phyloP scores from a whole-genome alignment of 331 rosid species.

The Malus hybrid region DNA sequence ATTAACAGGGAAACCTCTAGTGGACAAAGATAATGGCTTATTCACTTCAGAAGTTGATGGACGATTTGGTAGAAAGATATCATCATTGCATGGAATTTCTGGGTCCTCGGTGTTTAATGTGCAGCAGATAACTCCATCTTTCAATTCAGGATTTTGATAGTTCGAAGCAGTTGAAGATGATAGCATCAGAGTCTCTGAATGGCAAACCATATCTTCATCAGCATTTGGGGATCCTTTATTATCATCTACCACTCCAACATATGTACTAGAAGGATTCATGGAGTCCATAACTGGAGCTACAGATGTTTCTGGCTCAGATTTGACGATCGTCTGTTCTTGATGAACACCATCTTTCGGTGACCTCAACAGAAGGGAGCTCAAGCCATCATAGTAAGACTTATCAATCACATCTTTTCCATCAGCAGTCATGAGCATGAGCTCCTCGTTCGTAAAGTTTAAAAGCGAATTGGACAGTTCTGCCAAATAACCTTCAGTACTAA shows the following conservation, averaged over 20 bases:
- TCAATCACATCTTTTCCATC: slow-evolving; percentile 65
- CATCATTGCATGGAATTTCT: slow-evolving; percentile 80
- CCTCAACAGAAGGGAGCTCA: slow-evolving; percentile 68
- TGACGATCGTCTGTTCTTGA: slow-evolving; percentile 32
- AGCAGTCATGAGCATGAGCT: slow-evolving; percentile 49
- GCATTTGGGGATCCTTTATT: slow-evolving; percentile 23
- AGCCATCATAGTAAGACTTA: slow-evolving; percentile 73
- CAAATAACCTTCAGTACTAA: slow-evolving; percentile 55
- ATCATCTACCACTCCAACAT: slow-evolving; percentile 35
- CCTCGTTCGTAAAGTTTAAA: slow-evolving; percentile 71
- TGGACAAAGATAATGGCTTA: slow-evolving; percentile 32
- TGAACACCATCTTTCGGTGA: slow-evolving; percentile 42
- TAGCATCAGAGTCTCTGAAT: slow-evolving; percentile 30
- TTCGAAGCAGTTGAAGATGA: slow-evolving; percentile 39
- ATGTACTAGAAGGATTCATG: slow-evolving; percentile 24
- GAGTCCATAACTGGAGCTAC: slow-evolving; percentile 27
- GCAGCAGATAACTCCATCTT: slow-evolving; percentile 48
- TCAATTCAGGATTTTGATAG: slow-evolving; percentile 40
- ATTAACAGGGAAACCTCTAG: slow-evolving; percentile 28
- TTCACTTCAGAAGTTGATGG: slow-evolving; percentile 27
- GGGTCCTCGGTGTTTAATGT: slow-evolving; percentile 57
- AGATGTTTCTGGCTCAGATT: slow-evolving; percentile 25
- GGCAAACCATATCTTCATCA: slow-evolving; percentile 28
- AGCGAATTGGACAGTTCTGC: slow-evolving; percentile 77
- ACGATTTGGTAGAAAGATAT: slow-evolving; percentile 50